Evolutionary conservation across 805 yeast species (phyloP), one percentile per base, ranked within the genome.

Genomic region (Metschnikowia lochheadii): DNA sequence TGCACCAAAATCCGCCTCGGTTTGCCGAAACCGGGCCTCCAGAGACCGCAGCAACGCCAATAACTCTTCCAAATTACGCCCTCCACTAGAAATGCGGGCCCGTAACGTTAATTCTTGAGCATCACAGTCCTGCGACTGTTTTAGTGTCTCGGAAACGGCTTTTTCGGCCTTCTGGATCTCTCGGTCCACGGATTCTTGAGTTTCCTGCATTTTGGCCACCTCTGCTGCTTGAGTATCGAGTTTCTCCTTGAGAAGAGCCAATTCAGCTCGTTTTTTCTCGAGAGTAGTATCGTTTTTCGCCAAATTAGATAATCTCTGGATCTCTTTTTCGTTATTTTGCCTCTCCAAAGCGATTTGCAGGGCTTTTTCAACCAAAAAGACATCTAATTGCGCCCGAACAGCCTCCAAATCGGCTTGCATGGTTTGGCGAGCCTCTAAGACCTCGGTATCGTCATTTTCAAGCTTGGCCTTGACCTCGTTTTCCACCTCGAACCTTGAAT

Each of bases 391-490:
- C 11, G 17, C 18, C 26, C 11, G 41, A 7, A 23, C 41, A 3
- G 41, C 13, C 3, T 21, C 41, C 41, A 39, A 39, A 3, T 39
- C 40, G 6, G 39, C 46, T 8, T 42, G 15, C 40, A 36, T 17
- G 17, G 17, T 11, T 20, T 15, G 17, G 26, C 7, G 7, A 14
- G 37, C 40, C 3, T 36, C 34, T 18, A 40, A 35, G 5, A 39
- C 39, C 35, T 45, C 53, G 6, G 42, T 29, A 13, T 46, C 50
- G 23, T 49, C 55, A 11, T 10, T 50, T 15, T 63, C 56, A 4
- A 76, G 53, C 47, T 70, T 73, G 21, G 65, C 54, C n/a, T 65
- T 61, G 35, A 73, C 53, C 44, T 73, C 72, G 52, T 65, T 68
- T 32, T 63, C 60, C 36, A 69, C 51, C 36, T 67, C 69, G 32